Evolutionary conservation across 345 rosid genomes (phyloP), one percentile per base, ranked within the genome.

Genomic region (Pelargonium nanum): DNA sequence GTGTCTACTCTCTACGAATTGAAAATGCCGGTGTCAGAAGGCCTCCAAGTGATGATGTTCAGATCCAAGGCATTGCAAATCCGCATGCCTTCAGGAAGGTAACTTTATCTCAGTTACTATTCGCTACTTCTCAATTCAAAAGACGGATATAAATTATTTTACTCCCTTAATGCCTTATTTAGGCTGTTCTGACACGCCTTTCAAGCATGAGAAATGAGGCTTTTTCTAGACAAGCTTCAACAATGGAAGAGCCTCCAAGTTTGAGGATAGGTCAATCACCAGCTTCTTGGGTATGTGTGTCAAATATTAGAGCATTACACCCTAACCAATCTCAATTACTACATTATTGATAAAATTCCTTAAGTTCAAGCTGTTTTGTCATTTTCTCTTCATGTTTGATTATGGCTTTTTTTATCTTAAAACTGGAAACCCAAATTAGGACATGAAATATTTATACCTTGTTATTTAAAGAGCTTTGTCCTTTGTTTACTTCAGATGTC

Each of bases 61-160:
- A 81, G 75, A 85, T 85, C 28, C 82, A 74, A 68, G 92, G 88
- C 45, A 67, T 85, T 60, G 78, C 75, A 19, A 79, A 83, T 68
- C 92, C 92, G 34, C 71, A 32, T 50, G 88, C 86, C 68, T 85
- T 85, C 70, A 77, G 83, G 65, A 78, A 79, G 92, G 92, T 83
- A 71, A 51, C 16, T 24, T 34, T 50, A 0, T 21, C 65, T 52
- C 17, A 4, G 51, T 61, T 40, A 12, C 25, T 3, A 16, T 16
- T 54, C 62, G 17, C 28, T 51, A 26, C 54, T 51, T 50, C n/a
- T 28, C 19, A 53, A 45, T 61, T 34, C 4, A 58, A 9, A 57
- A 24, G 26, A 51, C 55, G 57, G 25, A 55, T 44, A 22, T 23
- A 57, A 52, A 56, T 44, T 2, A 26, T 12, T 48, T 9, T 2